Percentiles rank a stretch among this genome's conserved stretches.
phyloP scores from a whole-genome alignment of 306 rosid genomes.

The Quercus rubra region DNA sequence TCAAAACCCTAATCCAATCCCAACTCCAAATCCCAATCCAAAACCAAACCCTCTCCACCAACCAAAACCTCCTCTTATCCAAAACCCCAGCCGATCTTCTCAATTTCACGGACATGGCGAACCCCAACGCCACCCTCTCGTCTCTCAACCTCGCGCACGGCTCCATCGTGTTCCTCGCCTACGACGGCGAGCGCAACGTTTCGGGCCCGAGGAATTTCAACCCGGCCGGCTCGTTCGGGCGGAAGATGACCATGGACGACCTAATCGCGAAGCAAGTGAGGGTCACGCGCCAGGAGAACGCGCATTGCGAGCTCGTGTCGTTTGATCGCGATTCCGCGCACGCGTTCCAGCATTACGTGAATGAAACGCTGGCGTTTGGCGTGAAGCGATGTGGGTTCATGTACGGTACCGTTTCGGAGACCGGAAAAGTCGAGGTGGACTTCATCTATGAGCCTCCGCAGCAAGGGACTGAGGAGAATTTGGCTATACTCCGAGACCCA shows the following conservation, averaged over 20 bases:
- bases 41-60: constrained; percentile 77
- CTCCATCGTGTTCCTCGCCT: constrained; percentile 61
- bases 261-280: constrained; percentile 94
- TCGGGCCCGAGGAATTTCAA: constrained; percentile 52
- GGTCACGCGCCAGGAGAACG: constrained; percentile 77
- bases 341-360: constrained; percentile 88
- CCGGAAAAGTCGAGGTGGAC: constrained; percentile 77
- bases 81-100: constrained; percentile 57
- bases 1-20: constrained; percentile 51
- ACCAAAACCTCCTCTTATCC: constrained; percentile 72
- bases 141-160: constrained; percentile 72
- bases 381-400: constrained; percentile 91
- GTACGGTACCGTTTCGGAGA: constrained; percentile 84
- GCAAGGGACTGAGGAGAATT: constrained; percentile 69
- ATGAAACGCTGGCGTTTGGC: constrained; percentile 76
- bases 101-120: constrained; percentile 69
- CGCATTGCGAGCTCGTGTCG: constrained; percentile 83
- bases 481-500: constrained; percentile 54
- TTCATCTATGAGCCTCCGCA: constrained; percentile 97
- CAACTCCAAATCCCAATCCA: constrained; percentile 67
- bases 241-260: constrained; percentile 99
- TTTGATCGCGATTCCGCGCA: constrained; percentile 90
- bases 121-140: constrained; percentile 47
- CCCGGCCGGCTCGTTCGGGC: constrained; percentile 92
- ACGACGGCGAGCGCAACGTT: constrained; percentile 81